phyloP scores from a whole-genome alignment of 2,329 filamentous ascomycete species.

The Botrytis cinerea region DNA sequence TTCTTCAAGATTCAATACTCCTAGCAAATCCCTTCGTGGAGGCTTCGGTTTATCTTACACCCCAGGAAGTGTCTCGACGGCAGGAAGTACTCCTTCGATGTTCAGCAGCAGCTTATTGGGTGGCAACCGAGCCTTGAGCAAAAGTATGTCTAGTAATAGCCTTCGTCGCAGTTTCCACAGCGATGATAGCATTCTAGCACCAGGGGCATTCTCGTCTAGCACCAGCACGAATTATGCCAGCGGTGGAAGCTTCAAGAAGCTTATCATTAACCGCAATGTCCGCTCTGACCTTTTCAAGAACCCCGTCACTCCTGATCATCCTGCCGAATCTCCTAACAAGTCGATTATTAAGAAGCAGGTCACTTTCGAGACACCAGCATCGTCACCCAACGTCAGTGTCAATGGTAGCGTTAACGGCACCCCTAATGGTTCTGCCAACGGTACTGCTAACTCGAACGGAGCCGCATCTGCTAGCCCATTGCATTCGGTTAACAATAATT shows the following conservation, averaged over 20 bases:
- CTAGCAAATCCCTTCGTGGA: slow-evolving; percentile 68
- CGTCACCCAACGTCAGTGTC: slow-evolving; percentile 34
- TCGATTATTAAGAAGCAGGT: slow-evolving; percentile 74
- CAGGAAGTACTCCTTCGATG: slow-evolving; percentile 66
- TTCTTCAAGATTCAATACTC: slow-evolving; percentile 76
- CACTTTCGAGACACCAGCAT: slow-evolving; percentile 69
- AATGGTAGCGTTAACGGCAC: slow-evolving; percentile 43
- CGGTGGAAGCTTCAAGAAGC: slow-evolving; percentile 77
- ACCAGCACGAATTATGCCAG: slow-evolving; percentile 64
- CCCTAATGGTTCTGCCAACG: slow-evolving; percentile 45
- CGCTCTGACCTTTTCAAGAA: slow-evolving; percentile 70
- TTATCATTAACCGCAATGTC: slow-evolving; percentile 88
- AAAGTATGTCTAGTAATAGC: slow-evolving; percentile 87
- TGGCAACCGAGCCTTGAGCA: slow-evolving; percentile 68
- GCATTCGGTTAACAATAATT: slow-evolving; percentile 43
- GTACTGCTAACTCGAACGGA: slow-evolving; percentile 48
- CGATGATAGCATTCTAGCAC: slow-evolving; percentile 83
- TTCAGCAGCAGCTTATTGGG: slow-evolving; percentile 66
- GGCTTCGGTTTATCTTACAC: slow-evolving; percentile 94
- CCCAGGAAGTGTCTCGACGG: slow-evolving; percentile 69
- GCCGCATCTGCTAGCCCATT: slow-evolving; percentile 30
- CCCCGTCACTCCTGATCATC: slow-evolving; percentile 46
- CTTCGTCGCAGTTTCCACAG: slow-evolving; percentile 78
- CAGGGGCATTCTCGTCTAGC: slow-evolving; percentile 78
- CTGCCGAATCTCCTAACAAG: slow-evolving; percentile 50